phyloP scores from a whole-genome alignment of 2,329 filamentous ascomycete species.

The Calonectria honghensis region DNA sequence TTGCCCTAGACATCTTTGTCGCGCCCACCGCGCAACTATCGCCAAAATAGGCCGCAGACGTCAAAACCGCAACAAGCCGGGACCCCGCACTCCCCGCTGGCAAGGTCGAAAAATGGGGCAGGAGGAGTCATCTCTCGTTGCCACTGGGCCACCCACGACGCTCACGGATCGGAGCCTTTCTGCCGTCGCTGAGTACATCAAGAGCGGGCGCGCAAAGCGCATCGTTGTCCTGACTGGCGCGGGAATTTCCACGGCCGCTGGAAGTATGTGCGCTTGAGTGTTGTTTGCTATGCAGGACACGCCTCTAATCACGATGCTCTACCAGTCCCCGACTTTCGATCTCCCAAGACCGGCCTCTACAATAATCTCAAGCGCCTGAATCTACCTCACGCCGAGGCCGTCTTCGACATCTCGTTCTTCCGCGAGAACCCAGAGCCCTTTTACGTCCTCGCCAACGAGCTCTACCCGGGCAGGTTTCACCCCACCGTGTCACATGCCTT shows the following conservation, averaged over 20 bases:
- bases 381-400: constrained; percentile 91
- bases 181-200: constrained; percentile 88
- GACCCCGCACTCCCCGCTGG: constrained; percentile 58
- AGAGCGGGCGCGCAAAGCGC: constrained; percentile 77
- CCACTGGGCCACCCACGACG: constrained; percentile 77
- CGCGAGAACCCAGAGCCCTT: constrained; percentile 89
- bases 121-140: constrained; percentile 83
- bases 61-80: constrained; percentile 60
- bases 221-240: constrained; percentile 95
- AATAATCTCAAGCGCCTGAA: constrained; percentile 91
- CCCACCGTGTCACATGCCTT: constrained; percentile 95
- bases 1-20: constrained; percentile 23
- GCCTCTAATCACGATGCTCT: background rate
- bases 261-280: constrained; percentile 65
- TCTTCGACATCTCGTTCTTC: constrained; percentile 96
- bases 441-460: constrained; percentile 92
- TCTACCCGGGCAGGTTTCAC: constrained; percentile 92
- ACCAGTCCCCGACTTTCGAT: constrained; percentile 93
- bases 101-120: constrained; percentile 84
- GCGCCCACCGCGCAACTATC: constrained; percentile 37
- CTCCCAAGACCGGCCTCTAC: constrained; percentile 94
- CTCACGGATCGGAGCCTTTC: constrained; percentile 82
- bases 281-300: background rate
- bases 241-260: constrained; percentile 86
- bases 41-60: constrained; percentile 64